Base-by-base conservation (phyloP, 768 basidiomycete genomes). In the Tylopilus vinaceipallidus region DNA sequence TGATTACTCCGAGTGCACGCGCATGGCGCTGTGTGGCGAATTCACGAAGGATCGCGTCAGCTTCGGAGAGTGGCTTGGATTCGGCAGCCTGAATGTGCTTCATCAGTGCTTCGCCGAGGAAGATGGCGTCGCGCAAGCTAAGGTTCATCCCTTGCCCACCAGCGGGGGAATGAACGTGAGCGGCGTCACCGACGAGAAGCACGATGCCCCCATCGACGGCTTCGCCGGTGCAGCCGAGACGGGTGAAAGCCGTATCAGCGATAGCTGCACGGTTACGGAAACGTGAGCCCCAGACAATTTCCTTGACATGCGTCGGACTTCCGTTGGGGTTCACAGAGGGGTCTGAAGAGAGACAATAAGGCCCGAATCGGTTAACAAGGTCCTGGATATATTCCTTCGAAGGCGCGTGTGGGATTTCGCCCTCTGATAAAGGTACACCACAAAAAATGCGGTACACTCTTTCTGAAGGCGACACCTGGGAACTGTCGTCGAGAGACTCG, bases 61-160 rank as follows among this genome's bases (percentile, higher is more conserved):
- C 57, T 17, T 54, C 56, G 6, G 50, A 17, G 13, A 42, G 23
- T 2, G 56, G 17, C 20, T 40, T 36, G 0, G 48, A 49, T 34
- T 59, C 47, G 3, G 51, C 10, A 26, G 53, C 56, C 3, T 35
- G 54, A 2, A 72, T 49, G 58, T 75, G 75, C n/a, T 67, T 61
- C 16, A 62, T 59, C 34, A 81, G 61, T 6, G 58, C 71, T 17
- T 72, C 68, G 6, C 73, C 78, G 4, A 81, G 70, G 41, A 68
- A 65, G 19, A 79, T 60, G 7, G 75, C 79, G 50, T 82, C 80
- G 16, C 79, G 71, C n/a, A 82, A 63, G 6, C 80, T 77, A n/a
- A 81, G 71, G 52, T 80, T 80, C 79, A 82, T 77, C 11, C 80
- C 80, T 46, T 80, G 79, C 1, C 80, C 80, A 2, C 80, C 80